These are phyloP conservation scores for Fimicolochytrium jonesii DNA, from an alignment of 192 early-diverging fungal species.

Conservation along the genomic window DNA sequence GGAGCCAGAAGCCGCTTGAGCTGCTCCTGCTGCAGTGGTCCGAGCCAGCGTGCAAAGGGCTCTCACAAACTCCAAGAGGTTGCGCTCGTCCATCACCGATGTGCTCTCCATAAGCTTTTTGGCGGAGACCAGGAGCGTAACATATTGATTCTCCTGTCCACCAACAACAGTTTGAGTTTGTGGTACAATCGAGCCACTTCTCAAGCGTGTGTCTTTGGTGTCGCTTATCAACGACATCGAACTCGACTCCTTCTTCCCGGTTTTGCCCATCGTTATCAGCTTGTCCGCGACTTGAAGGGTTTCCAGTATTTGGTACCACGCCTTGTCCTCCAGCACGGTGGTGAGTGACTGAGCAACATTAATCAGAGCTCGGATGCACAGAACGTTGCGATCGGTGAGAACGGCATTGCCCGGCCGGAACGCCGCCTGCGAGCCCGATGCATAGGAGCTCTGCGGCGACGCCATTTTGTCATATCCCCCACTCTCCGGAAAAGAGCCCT, in stretches of 20 bases:
- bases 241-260: constrained; percentile 38
- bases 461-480: background rate
- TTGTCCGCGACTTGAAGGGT: constrained; percentile 85
- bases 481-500: background rate
- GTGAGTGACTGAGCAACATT: constrained; percentile 69
- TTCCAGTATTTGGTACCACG: constrained; percentile 86
- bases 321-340: constrained; percentile 61
- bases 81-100: constrained; percentile 48
- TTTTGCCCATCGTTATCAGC: constrained; percentile 55
- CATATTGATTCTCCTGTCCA: constrained; percentile 31
- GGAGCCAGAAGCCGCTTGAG: constrained; percentile 8
- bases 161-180: background rate
- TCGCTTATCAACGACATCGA: constrained; percentile 18
- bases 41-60: constrained; percentile 60
- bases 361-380: constrained; percentile 68
- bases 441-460: background rate
- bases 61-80: constrained; percentile 61
- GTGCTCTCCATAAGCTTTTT: constrained; percentile 71
- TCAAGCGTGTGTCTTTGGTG: constrained; percentile 19
- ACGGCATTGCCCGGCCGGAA: constrained; percentile 1
- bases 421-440: background rate
- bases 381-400: constrained; percentile 73
- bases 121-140: constrained; percentile 23
- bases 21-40: constrained; percentile 33
- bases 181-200: constrained; percentile 5